Evolutionary conservation across 2,329 filamentous ascomycete genomes (phyloP), one percentile per base, ranked within the genome.

Genomic region (Cladosporium sphaerospermum): DNA sequence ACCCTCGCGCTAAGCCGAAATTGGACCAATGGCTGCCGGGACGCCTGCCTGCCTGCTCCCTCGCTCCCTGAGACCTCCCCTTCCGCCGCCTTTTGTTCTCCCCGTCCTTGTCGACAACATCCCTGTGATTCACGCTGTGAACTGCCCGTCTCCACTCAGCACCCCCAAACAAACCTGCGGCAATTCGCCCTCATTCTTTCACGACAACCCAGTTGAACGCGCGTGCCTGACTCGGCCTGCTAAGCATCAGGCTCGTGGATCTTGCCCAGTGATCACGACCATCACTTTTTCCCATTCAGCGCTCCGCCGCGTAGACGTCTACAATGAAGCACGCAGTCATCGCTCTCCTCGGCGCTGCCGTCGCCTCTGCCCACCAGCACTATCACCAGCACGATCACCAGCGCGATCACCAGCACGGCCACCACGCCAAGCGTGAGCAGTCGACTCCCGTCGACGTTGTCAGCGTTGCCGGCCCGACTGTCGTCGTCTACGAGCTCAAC

Each of bases 401-500:
- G 42, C 82, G 86, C 67, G 70, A 73, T 56, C 83, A 85, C 67
- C 70, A 73, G 56, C 82, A 84, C 67, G 76, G 76, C 62, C 82
- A 83, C 67, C 77, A 75, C 61, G 78, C 74, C 58, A 81, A 79
- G 71, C 75, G 79, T 56, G 71, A 73, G 34, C 71, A 74, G 71
- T 76, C 75, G 54, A 69, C 64, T 28, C 69, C 72, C 13, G 68
- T 73, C 34, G 72, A 75, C 45, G 74, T 79, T 53, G 78, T 81
- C 51, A 77, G 79, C 52, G 78, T 84, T 47, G 74, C 78, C 40
- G 81, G 78, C 41, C 78, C 84, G 32, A 84, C 82, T 47, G 79
- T 84, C 61, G 81, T 84, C 53, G 79, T 85, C 54, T 96, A 91
- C 72, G 78, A 85, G 67, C 74, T 91, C 51, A 81, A 86, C 56